phyloP scores from a whole-genome alignment of 768 basidiomycete genomes.

The Naganishia kalamii region DNA sequence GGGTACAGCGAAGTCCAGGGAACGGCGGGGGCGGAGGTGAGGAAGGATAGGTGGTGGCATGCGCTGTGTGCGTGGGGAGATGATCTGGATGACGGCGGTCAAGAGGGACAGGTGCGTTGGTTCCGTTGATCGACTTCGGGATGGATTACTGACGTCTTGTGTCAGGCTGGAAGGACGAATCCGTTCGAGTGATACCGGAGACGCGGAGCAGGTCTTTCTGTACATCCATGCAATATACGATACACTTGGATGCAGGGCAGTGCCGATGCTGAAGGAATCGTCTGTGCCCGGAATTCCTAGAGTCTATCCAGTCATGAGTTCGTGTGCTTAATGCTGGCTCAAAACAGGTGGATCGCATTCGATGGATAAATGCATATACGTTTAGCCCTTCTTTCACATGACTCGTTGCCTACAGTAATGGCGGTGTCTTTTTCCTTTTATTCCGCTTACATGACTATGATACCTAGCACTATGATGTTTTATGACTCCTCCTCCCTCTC shows the following conservation, averaged over 20 bases:
- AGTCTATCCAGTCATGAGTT: too few relatives aligned
- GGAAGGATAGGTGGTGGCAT: conserved; percentile 44
- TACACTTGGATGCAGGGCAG: background rate
- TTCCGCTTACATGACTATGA: background rate
- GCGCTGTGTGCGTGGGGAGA: conserved; percentile 44
- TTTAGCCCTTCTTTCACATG: too few relatives aligned
- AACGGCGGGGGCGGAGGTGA: background rate
- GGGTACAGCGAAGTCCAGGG: conserved; percentile 1
- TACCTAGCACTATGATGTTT: background rate
- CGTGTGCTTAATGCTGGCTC: too few relatives aligned
- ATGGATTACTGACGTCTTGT: background rate
- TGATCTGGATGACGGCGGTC: conserved; percentile 42
- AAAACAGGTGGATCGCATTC: too few relatives aligned
- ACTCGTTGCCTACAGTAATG: too few relatives aligned
- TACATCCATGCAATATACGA: background rate
- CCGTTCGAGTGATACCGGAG: conserved; percentile 39
- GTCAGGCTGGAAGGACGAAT: conserved; percentile 43
- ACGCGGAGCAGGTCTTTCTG: background rate
- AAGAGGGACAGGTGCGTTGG: conserved; percentile 30
- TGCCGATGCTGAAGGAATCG: too few relatives aligned
- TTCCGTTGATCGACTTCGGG: background rate
- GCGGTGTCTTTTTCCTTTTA: too few relatives aligned
- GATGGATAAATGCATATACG: too few relatives aligned
- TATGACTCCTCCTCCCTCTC: background rate
- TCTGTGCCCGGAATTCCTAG: too few relatives aligned